Percentiles rank a stretch among this genome's conserved stretches.
phyloP scores from a whole-genome alignment of 106 monocot genomes.

The Ottelia alismoides region DNA sequence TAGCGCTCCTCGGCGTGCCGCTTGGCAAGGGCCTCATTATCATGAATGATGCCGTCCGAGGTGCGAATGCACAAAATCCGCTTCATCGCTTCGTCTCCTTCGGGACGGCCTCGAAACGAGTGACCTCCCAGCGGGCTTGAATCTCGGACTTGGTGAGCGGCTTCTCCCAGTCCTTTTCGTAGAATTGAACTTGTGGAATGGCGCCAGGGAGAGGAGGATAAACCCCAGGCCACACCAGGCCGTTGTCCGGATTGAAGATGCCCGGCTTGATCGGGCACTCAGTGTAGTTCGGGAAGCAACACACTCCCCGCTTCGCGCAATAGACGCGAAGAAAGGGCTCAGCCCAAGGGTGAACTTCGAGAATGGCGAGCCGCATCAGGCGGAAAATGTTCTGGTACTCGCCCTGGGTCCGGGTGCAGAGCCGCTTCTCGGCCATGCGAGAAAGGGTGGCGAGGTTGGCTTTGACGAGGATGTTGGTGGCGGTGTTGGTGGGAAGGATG shows the following conservation, averaged over 20 bases:
- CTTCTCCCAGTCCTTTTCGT: too few relatives aligned
- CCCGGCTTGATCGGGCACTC: not conserved
- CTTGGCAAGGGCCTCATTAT: too few relatives aligned
- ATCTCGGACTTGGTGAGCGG: too few relatives aligned
- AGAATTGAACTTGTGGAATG: too few relatives aligned
- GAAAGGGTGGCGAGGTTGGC: not conserved
- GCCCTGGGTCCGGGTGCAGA: not conserved
- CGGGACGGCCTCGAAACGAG: too few relatives aligned
- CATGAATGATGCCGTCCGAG: too few relatives aligned
- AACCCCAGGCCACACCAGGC: not conserved
- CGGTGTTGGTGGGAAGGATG: not conserved
- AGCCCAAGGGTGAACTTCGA: not conserved
- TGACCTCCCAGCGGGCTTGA: too few relatives aligned
- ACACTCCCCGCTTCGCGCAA: not conserved
- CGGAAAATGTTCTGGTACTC: not conserved
- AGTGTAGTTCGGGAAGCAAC: not conserved
- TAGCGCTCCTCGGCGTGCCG: not conserved
- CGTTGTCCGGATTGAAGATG: not conserved
- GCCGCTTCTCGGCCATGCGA: not conserved
- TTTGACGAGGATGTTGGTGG: not conserved
- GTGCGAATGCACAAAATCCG: too few relatives aligned
- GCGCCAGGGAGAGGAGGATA: not conserved
- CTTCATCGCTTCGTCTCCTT: too few relatives aligned
- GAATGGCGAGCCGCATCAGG: not conserved
- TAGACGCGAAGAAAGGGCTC: not conserved